Evolutionary conservation across 306 rosid genomes (phyloP).

Genomic region (Pterocarpus macrocarpus): DNA sequence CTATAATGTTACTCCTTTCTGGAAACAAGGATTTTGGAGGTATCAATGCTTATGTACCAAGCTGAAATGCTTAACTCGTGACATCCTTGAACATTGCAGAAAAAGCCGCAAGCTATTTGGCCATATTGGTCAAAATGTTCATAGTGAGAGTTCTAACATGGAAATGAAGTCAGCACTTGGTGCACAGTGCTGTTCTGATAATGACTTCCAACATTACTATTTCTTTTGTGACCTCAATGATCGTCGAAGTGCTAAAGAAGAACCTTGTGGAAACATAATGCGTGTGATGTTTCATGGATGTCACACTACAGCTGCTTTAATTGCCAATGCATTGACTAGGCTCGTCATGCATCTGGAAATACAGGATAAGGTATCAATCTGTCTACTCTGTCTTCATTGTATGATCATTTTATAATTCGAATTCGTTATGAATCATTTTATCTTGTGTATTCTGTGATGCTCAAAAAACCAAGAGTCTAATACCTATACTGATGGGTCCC

Average conservation of each 20-base stretch:
- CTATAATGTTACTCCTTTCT: slow-evolving; percentile 71
- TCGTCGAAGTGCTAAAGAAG: slow-evolving; percentile 59
- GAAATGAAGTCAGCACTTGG: slow-evolving; percentile 53
- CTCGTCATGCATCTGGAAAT: slow-evolving; percentile 66
- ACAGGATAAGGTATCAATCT: slow-evolving; percentile 74
- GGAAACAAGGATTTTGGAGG: slow-evolving; percentile 85
- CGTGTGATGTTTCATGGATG: slow-evolving; percentile 86
- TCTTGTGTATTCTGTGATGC: slow-evolving; percentile 29
- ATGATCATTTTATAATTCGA: slow-evolving; percentile 4
- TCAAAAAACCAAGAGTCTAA: slow-evolving; percentile 28
- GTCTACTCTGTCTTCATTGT: slow-evolving; percentile 10
- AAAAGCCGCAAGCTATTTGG: slow-evolving; percentile 57
- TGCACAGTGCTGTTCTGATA: slow-evolving; percentile 52
- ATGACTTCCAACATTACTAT: slow-evolving; percentile 43
- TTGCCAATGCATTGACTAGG: slow-evolving; percentile 63
- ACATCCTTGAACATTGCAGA: slow-evolving; percentile 68
- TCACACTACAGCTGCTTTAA: slow-evolving; percentile 70
- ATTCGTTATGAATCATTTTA: slow-evolving; percentile 8
- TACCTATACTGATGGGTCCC: neutral
- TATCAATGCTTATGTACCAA: slow-evolving; percentile 67
- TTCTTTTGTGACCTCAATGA: slow-evolving; percentile 55
- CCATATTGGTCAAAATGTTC: slow-evolving; percentile 45
- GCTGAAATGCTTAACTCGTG: slow-evolving; percentile 78
- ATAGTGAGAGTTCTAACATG: slow-evolving; percentile 36
- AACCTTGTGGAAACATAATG: slow-evolving; percentile 72